Evolutionary conservation across 805 yeast genomes (phyloP), one percentile per base, ranked within the genome.

Genomic region (Alloascoidea africana): DNA sequence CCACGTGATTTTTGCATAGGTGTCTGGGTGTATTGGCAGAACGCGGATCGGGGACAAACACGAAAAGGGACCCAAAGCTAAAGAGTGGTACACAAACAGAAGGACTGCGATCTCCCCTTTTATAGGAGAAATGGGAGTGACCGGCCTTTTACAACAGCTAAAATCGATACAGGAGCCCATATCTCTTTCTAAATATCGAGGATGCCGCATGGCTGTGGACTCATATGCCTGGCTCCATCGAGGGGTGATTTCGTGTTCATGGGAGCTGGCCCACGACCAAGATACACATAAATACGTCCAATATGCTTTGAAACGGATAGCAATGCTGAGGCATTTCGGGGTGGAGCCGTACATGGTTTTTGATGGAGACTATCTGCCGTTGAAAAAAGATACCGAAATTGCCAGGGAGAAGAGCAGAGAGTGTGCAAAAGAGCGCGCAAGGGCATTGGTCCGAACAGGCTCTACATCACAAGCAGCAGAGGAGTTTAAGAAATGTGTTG

Each of bases 211-310:
- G 33, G 99, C 94, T 0, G 77, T 91, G n/a, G 99, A 91, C 52
- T 87, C 94, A 0, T 91, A 85, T 51, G 86, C 96, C 1, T 91
- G 99, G 99, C 68, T 91, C 3, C 99, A 91, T 56, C 71, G 83
- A 44, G 87, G 91, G 3, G 76, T 83, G 2, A 69, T 77, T 37
- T 62, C 84, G 14, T 87, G 97, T 56, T 81, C 96, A 0, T 73
- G 69, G 56, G 95, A 91, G 36, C 59, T 91, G 35, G 84, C 85
- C 5, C 61, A 70, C 37, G 82, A 72, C 6, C 55, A 59, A 65
- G n/a, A 67, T 72, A 49, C 27, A 46, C 36, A 17, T 27, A 17
- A 38, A 27, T 82, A 81, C 52, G 55, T 89, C 30, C 73, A 70
- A 19, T 85, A 76, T 47, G 75, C 87, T 36, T 58, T 74, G 53